These are phyloP conservation scores for Phaeosphaeriaceae sp. DNA, from an alignment of 2,329 filamentous ascomycete genomes.

Conservation along the genomic window DNA sequence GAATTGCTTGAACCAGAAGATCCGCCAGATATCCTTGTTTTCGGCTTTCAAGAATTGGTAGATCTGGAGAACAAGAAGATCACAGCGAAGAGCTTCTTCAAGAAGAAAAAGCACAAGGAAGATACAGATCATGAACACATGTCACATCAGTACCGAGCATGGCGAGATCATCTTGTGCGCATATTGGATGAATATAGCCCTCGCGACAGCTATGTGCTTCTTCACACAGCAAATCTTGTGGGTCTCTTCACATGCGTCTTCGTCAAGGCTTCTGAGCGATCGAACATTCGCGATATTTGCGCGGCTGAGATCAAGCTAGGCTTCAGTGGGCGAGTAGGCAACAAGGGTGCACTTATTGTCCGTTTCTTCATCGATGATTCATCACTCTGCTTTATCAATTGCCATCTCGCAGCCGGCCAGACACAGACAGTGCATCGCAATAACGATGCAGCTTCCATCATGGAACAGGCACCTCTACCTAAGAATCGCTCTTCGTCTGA, in stretches of 20 bases:
- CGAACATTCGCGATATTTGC: slow-evolving; percentile 77
- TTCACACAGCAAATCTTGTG: slow-evolving; percentile 89
- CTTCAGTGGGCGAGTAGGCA: slow-evolving; percentile 93
- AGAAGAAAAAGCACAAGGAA: slow-evolving; percentile 79
- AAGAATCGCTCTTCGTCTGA: slow-evolving; percentile 69
- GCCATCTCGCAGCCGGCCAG: slow-evolving; percentile 93
- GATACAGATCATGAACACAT: slow-evolving; percentile 84
- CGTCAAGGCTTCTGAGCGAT: slow-evolving; percentile 78
- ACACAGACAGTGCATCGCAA: slow-evolving; percentile 88
- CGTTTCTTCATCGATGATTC: slow-evolving; percentile 95
- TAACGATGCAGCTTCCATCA: slow-evolving; percentile 87
- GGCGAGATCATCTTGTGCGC: slow-evolving; percentile 87
- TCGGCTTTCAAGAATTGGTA: slow-evolving; percentile 98
- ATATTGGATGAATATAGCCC: slow-evolving; percentile 85
- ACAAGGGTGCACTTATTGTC: slow-evolving; percentile 91
- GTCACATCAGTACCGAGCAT: slow-evolving; percentile 96
- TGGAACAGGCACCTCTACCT: slow-evolving; percentile 80
- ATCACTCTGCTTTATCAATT: slow-evolving; percentile 95
- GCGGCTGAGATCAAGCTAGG: slow-evolving; percentile 90
- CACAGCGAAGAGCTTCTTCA: slow-evolving; percentile 93
- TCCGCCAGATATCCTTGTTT: slow-evolving; percentile 87
- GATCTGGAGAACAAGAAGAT: slow-evolving; percentile 97
- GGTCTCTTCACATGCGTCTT: slow-evolving; percentile 97
- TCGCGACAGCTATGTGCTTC: slow-evolving; percentile 77
- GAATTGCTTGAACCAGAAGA: slow-evolving; percentile 77